Base-by-base conservation (phyloP, 108 stramenopile species). In the Stephanodiscus minutulus region DNA sequence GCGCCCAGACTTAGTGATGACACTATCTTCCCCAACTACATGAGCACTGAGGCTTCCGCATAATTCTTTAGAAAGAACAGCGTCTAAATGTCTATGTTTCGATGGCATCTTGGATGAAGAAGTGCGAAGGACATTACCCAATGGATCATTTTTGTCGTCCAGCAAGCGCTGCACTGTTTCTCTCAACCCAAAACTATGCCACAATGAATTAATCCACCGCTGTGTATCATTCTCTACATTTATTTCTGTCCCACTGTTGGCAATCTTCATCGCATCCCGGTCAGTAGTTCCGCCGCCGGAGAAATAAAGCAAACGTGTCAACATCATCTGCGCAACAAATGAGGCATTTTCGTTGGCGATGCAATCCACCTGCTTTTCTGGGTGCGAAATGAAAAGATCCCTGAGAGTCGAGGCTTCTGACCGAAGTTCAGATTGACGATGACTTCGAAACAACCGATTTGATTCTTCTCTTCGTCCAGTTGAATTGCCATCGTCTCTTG, bases 211-310 rank as follows among this genome's bases (percentile, higher is more conserved):
- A 28, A 87, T 55, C 36, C 84, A 73, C 33, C 73, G 57, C 27
- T 81, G 39, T 24, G 15, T 49, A 46, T 64, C 62, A 44, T 69
- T 58, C 48, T 66, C 55, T 28, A 44, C 70, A 18, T 18, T 55
- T 20, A 24, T 15, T 11, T 21, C 13, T 33, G 66, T 55, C 27
- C 44, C 27, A 29, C 61, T 58, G 4, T 17, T 6, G 41, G 41
- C 33, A 0, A 7, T 21, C 29, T 53, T 55, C n/a, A 52, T 22
- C n/a, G 56, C 44, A 20, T 82, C 41, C 60, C 77, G 58, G 17
- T 82, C 82, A 44, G 91, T 94, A 20, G 87, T 91, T 13, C 93
- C 93, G 41, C 93, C 93, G 11, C 93, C 93, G 4, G 84, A 84
- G 29, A 91, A 86, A 64, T 90, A 91, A 46, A 92, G 61, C 36